Evolutionary conservation across 441 rosid species (phyloP), one percentile per base, ranked within the genome.

Genomic region (Adansonia gregorii): DNA sequence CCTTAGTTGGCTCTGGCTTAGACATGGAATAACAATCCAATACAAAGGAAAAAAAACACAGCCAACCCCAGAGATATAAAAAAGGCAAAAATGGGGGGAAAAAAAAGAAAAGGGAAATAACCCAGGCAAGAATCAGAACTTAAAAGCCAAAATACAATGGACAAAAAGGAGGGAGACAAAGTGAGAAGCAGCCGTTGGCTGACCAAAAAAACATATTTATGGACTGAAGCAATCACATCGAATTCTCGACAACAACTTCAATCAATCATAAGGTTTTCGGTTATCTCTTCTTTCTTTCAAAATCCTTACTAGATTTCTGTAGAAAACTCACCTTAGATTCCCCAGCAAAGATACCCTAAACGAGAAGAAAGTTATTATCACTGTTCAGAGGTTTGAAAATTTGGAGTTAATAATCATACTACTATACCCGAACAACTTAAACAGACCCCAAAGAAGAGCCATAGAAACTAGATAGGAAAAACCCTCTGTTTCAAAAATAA

Each of bases 311-410:
- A 11, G 66, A 61, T 61, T 63, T 63, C 67, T 2, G 1, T 17
- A 5, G 67, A 14, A 19, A 31, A 43, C 76, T 76, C 82, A 76
- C 84, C 86, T 86, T 82, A 86, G 91, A 89, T 89, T 83, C 82
- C 69, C 77, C 58, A 74, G 61, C 69, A 74, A 74, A 46, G 88
- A 88, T 85, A 56, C 86, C 86, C 82, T 27, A 59, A 85, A 88
- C 87, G 82, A 87, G 88, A 88, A 84, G 88, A 88, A 84, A 84
- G 82, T 78, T 78, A 84, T 82, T 3, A 52, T 15, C 20, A 4
- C 59, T 54, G 59, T n/a, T 54, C 20, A 54, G 31, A 81, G 39
- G 68, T 72, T 55, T 35, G 66, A 56, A 72, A 72, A 27, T 7
- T 3, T 4, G 70, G 70, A 7, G 69, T n/a, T 7, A n/a, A 61